Evolutionary conservation across 257 asterid genomes (phyloP).

Genomic region (Capsicum baccatum): DNA sequence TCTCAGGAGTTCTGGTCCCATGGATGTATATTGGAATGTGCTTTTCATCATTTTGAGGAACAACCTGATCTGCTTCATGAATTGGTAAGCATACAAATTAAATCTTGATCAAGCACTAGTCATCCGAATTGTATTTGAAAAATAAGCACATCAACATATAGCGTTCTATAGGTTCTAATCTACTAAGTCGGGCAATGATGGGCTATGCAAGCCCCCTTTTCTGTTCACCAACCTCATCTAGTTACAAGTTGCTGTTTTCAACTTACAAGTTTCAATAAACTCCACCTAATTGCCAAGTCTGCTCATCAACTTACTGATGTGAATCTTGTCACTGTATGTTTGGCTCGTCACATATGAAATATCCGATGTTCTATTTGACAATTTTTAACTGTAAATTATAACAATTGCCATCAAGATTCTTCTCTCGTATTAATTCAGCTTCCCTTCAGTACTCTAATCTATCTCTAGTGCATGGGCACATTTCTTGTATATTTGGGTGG

Average conservation of each 20-base stretch:
- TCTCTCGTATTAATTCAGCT: neutral
- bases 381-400: neutral
- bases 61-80: slow-evolving; percentile 72
- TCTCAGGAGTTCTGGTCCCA: slow-evolving; percentile 96
- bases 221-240: neutral
- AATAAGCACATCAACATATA: neutral
- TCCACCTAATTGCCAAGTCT: neutral
- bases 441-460: slow-evolving; percentile 7
- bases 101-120: slow-evolving; percentile 11
- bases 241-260: neutral
- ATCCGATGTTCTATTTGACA: slow-evolving; percentile 4
- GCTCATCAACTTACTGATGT: neutral
- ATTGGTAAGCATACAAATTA: slow-evolving; percentile 47
- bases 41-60: slow-evolving; percentile 87
- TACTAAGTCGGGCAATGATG: neutral
- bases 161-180: neutral
- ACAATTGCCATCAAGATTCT: neutral
- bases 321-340: neutral
- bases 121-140: neutral
- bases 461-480: slow-evolving; percentile 6
- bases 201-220: neutral
- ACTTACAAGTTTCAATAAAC: slow-evolving; percentile 5
- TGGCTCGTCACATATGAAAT: neutral
- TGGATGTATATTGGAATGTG: slow-evolving; percentile 99
- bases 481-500: slow-evolving; percentile 14